Conservation (phyloP, 1,284 basidiomycete genomes). For the Thecaphora thlaspeos region DNA sequence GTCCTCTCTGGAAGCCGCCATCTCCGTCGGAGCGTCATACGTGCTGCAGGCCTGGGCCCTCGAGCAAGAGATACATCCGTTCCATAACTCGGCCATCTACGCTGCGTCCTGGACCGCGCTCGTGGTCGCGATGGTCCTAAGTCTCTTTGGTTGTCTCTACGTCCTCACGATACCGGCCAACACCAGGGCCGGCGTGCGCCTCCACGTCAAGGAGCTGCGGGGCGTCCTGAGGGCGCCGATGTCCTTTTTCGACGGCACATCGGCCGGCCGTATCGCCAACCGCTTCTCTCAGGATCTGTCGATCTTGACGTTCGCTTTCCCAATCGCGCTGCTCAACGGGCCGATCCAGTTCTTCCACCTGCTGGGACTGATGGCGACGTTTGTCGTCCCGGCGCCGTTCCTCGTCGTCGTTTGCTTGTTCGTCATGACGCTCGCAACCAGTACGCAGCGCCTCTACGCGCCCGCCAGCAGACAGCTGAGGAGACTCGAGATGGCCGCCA, state of each 20-base stretch:
- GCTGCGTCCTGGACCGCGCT: background rate
- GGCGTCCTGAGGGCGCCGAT: constrained; percentile 29
- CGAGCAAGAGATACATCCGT: constrained; percentile 15
- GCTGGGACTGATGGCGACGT: constrained; percentile 13
- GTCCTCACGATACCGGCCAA: constrained; percentile 3
- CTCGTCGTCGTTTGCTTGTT: constrained; percentile 11
- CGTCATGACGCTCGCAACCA: constrained; percentile 9
- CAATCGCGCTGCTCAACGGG: constrained; percentile 15
- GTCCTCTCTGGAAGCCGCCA: no score
- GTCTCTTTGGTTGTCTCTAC: background rate
- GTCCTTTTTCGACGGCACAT: constrained; percentile 32
- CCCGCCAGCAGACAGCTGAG: constrained; percentile 41
- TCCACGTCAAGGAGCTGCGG: constrained; percentile 23
- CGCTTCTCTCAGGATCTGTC: constrained; percentile 47
- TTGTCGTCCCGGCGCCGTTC: constrained; percentile 38
- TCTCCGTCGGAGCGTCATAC: constrained; percentile 4
- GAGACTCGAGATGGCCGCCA: constrained; percentile 37
- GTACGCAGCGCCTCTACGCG: constrained; percentile 33
- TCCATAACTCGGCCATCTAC: constrained; percentile 10
- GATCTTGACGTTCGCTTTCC: constrained; percentile 29
- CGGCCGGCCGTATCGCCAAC: constrained; percentile 36
- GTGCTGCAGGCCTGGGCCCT: constrained; percentile 29
- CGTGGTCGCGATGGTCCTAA: background rate
- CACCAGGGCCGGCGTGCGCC: constrained; percentile 14
- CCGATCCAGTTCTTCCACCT: constrained; percentile 4